Base-by-base conservation (phyloP, 768 basidiomycete genomes). In the Exidia glandulosa region DNA sequence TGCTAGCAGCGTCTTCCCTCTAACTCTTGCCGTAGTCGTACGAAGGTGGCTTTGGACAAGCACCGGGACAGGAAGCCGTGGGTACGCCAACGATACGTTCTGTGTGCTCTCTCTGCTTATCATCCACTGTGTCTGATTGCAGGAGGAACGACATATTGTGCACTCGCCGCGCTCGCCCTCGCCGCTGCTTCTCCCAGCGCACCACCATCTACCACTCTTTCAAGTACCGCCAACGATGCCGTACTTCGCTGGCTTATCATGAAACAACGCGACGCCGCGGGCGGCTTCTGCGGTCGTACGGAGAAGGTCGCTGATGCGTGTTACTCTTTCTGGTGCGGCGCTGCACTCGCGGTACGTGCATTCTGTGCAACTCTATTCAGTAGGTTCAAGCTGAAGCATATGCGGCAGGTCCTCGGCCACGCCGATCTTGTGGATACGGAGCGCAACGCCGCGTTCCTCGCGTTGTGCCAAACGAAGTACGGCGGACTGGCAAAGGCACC, bases 321-420 rank as follows among this genome's bases (percentile, higher is more conserved):
- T 70, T 99, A 99, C 71, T 90, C 89, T 63, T 98, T 96, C 71
- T 99, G 95, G 95, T 88, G 87, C 65, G 87, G 90, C 2, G 94
- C 85, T 9, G 78, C 90, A 0, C 71, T 97, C 10, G 72, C 80
- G 67, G 94, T 94, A 63, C 57, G 81, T 69, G n/a, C n/a, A n/a
- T n/a, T n/a, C n/a, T n/a, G n/a, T n/a, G n/a, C n/a, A n/a, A n/a
- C n/a, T n/a, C n/a, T n/a, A n/a, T n/a, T n/a, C n/a, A n/a, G n/a
- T n/a, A n/a, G n/a, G n/a, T n/a, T n/a, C n/a, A n/a, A n/a, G n/a
- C 25, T 59, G 54, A 27, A 58, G n/a, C 25, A 54, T 50, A 14
- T 12, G 32, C 5, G 13, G 16, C 59, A 94, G 93, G 86, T 95
- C 34, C 77, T 96, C 4, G 86, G 79, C 2, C 80, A 76, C 0